Evolutionary conservation across 2,329 filamentous ascomycete species (phyloP).

Genomic region (Trichoderma sp.): DNA sequence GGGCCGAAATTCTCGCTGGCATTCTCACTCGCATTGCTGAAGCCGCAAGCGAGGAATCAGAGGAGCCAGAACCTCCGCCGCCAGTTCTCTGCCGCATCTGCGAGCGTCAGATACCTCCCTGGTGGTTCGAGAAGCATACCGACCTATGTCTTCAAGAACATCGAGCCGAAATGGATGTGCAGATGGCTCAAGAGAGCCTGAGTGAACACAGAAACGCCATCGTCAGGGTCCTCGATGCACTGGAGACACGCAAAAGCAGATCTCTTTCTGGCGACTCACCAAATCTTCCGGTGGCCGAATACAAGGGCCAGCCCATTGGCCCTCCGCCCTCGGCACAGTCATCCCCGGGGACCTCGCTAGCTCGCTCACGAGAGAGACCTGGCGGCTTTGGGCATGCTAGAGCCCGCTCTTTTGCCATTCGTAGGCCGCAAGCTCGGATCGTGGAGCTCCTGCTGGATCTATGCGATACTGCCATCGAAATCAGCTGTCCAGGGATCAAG

Average conservation of each 20-base stretch:
- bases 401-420: constrained; percentile 85
- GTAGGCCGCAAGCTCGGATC: constrained; percentile 86
- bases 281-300: constrained; percentile 67
- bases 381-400: constrained; percentile 77
- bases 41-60: constrained; percentile 72
- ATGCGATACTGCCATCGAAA: constrained; percentile 92
- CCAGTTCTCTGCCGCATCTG: constrained; percentile 95
- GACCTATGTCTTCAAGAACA: constrained; percentile 96
- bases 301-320: constrained; percentile 85
- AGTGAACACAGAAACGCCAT: constrained; percentile 92
- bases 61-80: constrained; percentile 77
- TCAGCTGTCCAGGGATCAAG: constrained; percentile 91
- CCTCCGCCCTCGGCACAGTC: constrained; percentile 70
- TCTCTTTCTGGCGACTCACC: constrained; percentile 58
- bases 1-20: constrained; percentile 90
- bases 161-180: constrained; percentile 94
- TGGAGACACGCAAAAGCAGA: constrained; percentile 76
- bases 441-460: constrained; percentile 93
- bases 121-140: constrained; percentile 99
- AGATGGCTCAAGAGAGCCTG: constrained; percentile 89
- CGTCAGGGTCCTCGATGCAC: constrained; percentile 89
- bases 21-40: constrained; percentile 91
- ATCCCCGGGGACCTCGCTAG: constrained; percentile 70
- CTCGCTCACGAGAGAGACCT: constrained; percentile 71
- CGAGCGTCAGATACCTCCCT: constrained; percentile 93